Evolutionary conservation across 192 early-diverging fungal genomes (phyloP), one percentile per base, ranked within the genome.

Genomic region (Blastocladiella britannica): DNA sequence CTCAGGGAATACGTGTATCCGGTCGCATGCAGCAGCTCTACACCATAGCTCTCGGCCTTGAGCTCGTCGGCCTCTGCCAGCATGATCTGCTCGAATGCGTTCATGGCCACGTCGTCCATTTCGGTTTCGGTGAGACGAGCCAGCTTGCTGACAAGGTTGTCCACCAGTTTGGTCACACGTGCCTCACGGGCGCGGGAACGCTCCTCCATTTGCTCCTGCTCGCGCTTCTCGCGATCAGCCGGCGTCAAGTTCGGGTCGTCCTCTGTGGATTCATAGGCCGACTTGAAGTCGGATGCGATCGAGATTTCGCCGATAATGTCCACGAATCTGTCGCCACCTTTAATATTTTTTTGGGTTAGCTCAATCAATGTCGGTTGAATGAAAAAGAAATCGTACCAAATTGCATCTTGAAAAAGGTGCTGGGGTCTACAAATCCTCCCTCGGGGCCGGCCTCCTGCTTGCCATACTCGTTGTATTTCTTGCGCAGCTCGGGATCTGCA

Each of bases 231-330:
- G 26, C 69, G 72, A 60, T 80, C 66, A 58, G 81, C 82, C 2
- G 12, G 43, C 37, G 18, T 51, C 59, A 67, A 61, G 4, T 65
- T 70, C 22, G 80, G 84, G 20, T 75, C 72, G 56, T 72, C 72
- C 0, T 73, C 72, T 43, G 81, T 78, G 28, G 81, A 73, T 57
- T 74, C 72, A 60, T 87, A 63, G 26, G 86, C 87, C 51, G 88
- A 84, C 53, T 79, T 80, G 70, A 98, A 89, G 59, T 96, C 92
- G 53, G 81, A 72, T 28, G 89, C 91, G 61, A 98, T 92, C 22
- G 87, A 91, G 55, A 98, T 88, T 63, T 96, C 95, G 28, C 95
- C 95, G 69, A 98, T 93, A 66, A 96, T 84, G 67, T 88, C 84
- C n/a, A 85, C 78, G 74, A 98, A 98, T 53, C 86, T 82, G 63